Evolutionary conservation across 2,329 filamentous ascomycete species (phyloP), one percentile per base, ranked within the genome.

Genomic region (Zymoseptoria passerinii): DNA sequence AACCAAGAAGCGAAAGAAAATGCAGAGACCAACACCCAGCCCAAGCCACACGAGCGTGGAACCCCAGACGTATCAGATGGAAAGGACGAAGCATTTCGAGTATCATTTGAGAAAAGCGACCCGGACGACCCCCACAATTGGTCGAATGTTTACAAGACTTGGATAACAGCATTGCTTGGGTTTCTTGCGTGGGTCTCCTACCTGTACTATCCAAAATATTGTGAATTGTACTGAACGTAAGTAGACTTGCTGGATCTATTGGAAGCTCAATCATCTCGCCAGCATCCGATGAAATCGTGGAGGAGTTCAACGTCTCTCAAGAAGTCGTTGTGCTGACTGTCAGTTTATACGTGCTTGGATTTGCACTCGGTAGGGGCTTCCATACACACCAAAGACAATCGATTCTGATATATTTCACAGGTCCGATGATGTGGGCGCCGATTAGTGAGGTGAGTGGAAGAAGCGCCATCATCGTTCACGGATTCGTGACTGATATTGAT

Each of bases 211-310:
- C 35, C 16, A 19, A 10, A n/a, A n/a, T 19, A n/a, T 8, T 13
- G n/a, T 54, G 7, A 3, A 23, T 20, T 23, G n/a, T 23, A 55
- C 27, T 55, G 53, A 55, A 23, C 10, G 29, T 9, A 10, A 27
- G n/a, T 28, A 50, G 44, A 7, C 53, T 63, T n/a, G 57, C 56
- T 1, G 63, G 53, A 4, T 63, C 62, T 1, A 52, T 62, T 9
- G 80, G 77, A 3, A 79, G 77, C 5, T 79, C 77, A 18, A 80
- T 83, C 57, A 77, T 79, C 48, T 71, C 79, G 1, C 76, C 80
- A 0, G 80, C 78, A 1, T 73, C 76, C 51, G 52, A 68, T 3
- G 69, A 64, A 1, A 76, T 83, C 44, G 72, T 76, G 1, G 58
- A 66, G 29, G 75, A 81, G 54, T 58, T 77, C 27, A 70, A 71